Evolutionary conservation across 164 flowering plant genomes (phyloP).

Genomic region (Litsea cubeba): DNA sequence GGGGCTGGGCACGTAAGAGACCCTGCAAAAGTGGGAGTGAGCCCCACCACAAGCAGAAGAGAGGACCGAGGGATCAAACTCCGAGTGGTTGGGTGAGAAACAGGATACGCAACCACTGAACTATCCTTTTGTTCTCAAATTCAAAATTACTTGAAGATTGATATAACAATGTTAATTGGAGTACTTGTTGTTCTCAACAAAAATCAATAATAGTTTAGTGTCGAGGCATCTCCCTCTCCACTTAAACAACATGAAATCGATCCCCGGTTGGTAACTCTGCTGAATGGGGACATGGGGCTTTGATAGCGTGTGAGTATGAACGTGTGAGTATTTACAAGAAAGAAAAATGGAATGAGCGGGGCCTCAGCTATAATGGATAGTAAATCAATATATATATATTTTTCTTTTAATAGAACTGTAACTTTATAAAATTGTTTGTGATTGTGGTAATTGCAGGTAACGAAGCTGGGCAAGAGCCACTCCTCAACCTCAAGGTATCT

Average conservation of each 20-base stretch:
- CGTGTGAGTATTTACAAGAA: background rate
- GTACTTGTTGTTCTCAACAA: no score
- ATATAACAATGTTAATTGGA: no score
- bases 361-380: no score
- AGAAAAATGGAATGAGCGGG: no score
- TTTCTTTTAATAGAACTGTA: background rate
- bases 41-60: no score
- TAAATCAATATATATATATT: no score
- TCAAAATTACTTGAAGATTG: no score
- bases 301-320: background rate
- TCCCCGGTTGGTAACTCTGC: background rate
- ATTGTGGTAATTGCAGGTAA: slow-evolving; percentile 3
- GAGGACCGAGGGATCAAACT: no score
- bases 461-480: slow-evolving; percentile 5
- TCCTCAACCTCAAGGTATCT: slow-evolving; percentile 2
- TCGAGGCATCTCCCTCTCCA: no score
- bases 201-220: no score
- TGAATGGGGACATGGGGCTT: background rate
- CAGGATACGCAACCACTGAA: background rate
- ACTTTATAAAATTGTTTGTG: background rate
- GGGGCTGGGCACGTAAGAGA: background rate
- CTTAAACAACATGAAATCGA: no score
- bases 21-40: background rate
- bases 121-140: no score
- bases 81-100: background rate